Percentiles rank a stretch among this genome's conserved stretches.
phyloP scores from a whole-genome alignment of 768 basidiomycete species.

The Trametes sanguinea region DNA sequence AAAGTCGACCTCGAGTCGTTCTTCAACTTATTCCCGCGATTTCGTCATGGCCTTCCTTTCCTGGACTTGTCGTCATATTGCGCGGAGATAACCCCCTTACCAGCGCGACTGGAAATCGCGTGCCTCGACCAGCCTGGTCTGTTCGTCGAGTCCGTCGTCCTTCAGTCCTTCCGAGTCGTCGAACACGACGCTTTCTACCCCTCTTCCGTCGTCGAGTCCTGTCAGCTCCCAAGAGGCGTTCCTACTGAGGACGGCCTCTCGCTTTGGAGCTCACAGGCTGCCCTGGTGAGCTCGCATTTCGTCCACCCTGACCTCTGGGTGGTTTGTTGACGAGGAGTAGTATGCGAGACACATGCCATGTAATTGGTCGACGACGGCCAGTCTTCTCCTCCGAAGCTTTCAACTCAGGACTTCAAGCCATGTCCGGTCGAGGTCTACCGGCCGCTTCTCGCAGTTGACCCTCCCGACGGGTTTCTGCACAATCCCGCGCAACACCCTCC shows the following conservation, averaged over 20 bases:
- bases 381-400: conserved; percentile 34
- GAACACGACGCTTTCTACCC: conserved; percentile 21
- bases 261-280: conserved; percentile 27
- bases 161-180: background rate
- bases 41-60: background rate
- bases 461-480: background rate
- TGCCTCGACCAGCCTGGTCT: conserved; percentile 1
- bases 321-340: conserved; percentile 34
- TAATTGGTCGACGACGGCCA: conserved; percentile 57
- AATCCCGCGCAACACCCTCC: background rate
- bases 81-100: background rate
- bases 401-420: background rate
- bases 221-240: background rate
- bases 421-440: background rate
- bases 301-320: background rate
- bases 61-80: background rate
- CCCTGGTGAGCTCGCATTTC: conserved; percentile 26
- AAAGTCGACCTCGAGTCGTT: background rate
- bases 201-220: background rate
- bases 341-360: conserved; percentile 76
- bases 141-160: background rate
- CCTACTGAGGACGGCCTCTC: conserved; percentile 1
- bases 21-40: background rate
- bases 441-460: conserved; percentile 3
- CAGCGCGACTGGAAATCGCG: background rate